A percentile compares a stretch with the other conserved stretches of the same genome.
These are phyloP conservation scores for Usnea hakonensis DNA, from an alignment of 495 filamentous ascomycete species.

Conservation along the genomic window DNA sequence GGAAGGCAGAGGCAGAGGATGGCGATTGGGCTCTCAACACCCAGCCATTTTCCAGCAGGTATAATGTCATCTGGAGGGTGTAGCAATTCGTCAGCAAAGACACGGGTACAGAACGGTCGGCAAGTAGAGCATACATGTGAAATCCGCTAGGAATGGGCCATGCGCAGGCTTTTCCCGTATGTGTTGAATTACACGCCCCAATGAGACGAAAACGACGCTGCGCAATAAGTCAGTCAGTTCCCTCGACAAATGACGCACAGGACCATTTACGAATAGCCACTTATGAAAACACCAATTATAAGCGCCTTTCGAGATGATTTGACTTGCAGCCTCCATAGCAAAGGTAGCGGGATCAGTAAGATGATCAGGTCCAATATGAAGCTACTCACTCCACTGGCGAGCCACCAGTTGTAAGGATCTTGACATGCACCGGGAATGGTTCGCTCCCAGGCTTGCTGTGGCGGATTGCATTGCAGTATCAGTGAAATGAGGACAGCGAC, in stretches of 20 bases:
- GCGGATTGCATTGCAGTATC: conserved; percentile 28
- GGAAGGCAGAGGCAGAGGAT: conserved; percentile 9
- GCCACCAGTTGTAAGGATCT: not conserved
- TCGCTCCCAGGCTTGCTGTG: conserved; percentile 28
- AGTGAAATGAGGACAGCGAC: conserved; percentile 22
- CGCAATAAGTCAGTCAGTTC: not conserved
- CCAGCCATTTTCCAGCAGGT: not conserved
- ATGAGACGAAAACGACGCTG: conserved; percentile 8
- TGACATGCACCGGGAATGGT: conserved; percentile 19
- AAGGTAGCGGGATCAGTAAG: conserved; percentile 12
- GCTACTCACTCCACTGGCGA: conserved; percentile 3
- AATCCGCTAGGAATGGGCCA: not conserved
- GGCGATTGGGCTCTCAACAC: not conserved
- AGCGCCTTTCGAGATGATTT: not conserved
- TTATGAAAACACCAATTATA: conserved; percentile 7
- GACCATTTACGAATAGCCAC: conserved; percentile 8
- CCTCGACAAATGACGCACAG: not conserved
- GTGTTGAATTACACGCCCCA: conserved; percentile 2
- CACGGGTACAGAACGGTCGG: not conserved
- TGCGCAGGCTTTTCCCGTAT: not conserved
- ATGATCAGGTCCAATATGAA: conserved; percentile 10
- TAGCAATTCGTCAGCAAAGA: not conserved
- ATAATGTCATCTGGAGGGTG: not conserved
- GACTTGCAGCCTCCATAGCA: conserved; percentile 7
- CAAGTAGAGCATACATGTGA: not conserved